Base-by-base conservation (phyloP, 2,329 filamentous ascomycete species). In the Claviceps digitariae region DNA sequence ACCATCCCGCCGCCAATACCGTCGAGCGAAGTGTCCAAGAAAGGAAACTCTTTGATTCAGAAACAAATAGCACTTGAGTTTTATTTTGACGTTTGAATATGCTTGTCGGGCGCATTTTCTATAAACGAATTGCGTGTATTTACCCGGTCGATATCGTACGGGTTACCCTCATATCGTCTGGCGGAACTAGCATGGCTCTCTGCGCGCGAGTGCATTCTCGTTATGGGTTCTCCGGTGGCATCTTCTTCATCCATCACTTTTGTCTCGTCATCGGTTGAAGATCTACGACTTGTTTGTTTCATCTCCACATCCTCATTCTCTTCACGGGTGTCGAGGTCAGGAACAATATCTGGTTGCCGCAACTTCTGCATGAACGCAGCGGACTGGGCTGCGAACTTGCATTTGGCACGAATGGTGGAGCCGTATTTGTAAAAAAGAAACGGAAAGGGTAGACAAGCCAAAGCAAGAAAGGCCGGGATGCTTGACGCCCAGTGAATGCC, bases 401-500 rank as follows among this genome's bases (percentile, higher is more conserved):
- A 55, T 38, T 46, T 51, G 38, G 48, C 43, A 36, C 69, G 62
- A 46, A 72, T 64, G 21, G 58, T 15, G 12, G 67, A 64, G 36
- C 70, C 70, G 34, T 66, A 72, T 1, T 62, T 55, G 54, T 65
- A 66, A 34, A 73, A 72, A 0, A 69, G 21, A 3, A 69, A 48
- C 0, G 69, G 69, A 8, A 72, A 63, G 6, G 69, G 71, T 6
- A 69, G 58, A 48, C 71, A 61, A 0, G 50, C 64, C 5, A 72
- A 54, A 1, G 67, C 58, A 47, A 74, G 60, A 55, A 72, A 73
- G 2, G 57, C 71, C 6, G 73, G 59, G 1, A 73, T 58, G 10
- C 64, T 68, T 56, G 68, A 71, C 7, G 70, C 72, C 71, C 71
- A 74, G n/a, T 71, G 70, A 2, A 70, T 60, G 1, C 68, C 67